phyloP scores from a whole-genome alignment of 176 grass and related monocot species.

The Stipa capillata region DNA sequence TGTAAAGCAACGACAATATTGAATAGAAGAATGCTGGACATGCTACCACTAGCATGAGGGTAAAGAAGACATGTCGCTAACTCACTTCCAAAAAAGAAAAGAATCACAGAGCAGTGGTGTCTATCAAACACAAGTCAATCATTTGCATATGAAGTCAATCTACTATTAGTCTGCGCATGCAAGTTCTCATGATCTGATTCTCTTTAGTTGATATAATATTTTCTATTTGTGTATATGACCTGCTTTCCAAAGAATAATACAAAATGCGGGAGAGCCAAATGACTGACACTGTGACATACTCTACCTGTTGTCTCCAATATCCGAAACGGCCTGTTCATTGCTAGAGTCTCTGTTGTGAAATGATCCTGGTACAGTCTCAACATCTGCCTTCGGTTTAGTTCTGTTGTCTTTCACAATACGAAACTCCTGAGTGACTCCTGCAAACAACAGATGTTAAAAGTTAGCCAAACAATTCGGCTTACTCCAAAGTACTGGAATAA shows the following conservation, averaged over 20 bases:
- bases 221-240: neutral
- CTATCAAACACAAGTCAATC: neutral
- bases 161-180: neutral
- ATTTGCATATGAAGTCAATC: neutral
- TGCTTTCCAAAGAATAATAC: neutral
- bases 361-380: slow-evolving; percentile 20
- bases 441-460: slow-evolving; percentile 17
- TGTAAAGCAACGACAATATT: neutral
- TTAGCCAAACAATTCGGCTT: neutral
- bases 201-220: neutral
- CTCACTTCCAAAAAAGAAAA: neutral
- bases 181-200: neutral
- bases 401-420: slow-evolving; percentile 78
- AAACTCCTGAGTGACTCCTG: slow-evolving; percentile 52
- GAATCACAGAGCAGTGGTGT: neutral
- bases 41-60: too few species aligned
- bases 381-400: slow-evolving; percentile 32
- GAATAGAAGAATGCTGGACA: too few species aligned
- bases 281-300: neutral
- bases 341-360: slow-evolving; percentile 6
- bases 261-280: neutral
- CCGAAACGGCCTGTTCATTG: neutral
- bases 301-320: slow-evolving; percentile 47
- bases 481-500: neutral
- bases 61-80: too few species aligned